phyloP scores from a whole-genome alignment of 192 early-diverging fungal species.

The Rhizoclosmatium globosum region DNA sequence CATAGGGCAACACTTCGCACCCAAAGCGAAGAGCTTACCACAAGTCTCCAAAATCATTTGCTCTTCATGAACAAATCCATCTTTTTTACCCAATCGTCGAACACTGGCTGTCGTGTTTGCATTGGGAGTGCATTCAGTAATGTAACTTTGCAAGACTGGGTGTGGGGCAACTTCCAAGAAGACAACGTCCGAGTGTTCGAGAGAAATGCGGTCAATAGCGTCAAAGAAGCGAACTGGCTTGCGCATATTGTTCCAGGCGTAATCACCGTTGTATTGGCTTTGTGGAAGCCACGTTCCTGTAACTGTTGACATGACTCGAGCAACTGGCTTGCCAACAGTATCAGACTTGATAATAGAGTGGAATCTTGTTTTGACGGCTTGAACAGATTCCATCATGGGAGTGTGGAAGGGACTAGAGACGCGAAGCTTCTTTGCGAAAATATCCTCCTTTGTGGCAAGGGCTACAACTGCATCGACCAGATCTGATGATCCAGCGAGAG shows the following conservation, averaged over 20 bases:
- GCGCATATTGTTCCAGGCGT: constrained; percentile 45
- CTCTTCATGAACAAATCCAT: too few relatives aligned
- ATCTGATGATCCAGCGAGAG: constrained; percentile 36
- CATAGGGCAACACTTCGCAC: too few relatives aligned
- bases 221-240: constrained; percentile 33
- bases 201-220: constrained; percentile 24
- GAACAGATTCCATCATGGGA: constrained; percentile 33
- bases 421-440: constrained; percentile 40
- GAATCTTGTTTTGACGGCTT: constrained; percentile 4
- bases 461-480: constrained; percentile 38
- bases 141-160: constrained; percentile 41
- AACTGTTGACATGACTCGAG: constrained; percentile 40
- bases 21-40: too few relatives aligned
- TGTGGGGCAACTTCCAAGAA: constrained; percentile 43
- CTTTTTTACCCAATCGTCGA: background rate
- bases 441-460: constrained; percentile 22
- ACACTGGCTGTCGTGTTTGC: constrained; percentile 22
- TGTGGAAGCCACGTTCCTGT: background rate
- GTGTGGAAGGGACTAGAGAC: constrained; percentile 47
- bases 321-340: background rate
- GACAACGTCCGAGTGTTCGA: constrained; percentile 9
- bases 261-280: background rate
- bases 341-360: background rate
- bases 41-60: too few relatives aligned
- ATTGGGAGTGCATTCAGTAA: constrained; percentile 24